Base-by-base conservation (phyloP, 208 protist species). In the Leishmania lainsoni region DNA sequence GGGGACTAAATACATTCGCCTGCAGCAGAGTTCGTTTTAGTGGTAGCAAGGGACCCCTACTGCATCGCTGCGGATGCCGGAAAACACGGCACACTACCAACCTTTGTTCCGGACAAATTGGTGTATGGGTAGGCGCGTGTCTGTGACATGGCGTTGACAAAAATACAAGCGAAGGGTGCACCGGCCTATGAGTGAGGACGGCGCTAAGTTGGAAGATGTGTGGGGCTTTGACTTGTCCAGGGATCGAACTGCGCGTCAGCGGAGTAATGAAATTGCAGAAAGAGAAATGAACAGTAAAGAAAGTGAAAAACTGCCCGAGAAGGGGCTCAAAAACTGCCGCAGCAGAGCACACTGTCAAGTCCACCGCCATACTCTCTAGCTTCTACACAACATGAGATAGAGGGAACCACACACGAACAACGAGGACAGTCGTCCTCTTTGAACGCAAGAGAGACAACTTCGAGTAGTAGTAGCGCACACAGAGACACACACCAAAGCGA, bases 281-380 rank as follows among this genome's bases (percentile, higher is more conserved):
- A 78, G 32, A 54, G 52, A 72, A n/a, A 72, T 49, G 73, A 83
- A 76, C 32, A 81, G 54, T 48, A 76, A 52, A 75, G 16, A 35
- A 82, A 78, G 20, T 54, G 10, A 82, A 72, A 39, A 69, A n/a
- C 32, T 6, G 35, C 45, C 74, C 56, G 14, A 73, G 8, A 73
- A 45, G 48, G 17, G 69, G 35, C 69, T 54, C 35, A 26, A 52
- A 48, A 51, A 73, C 45, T 54, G 45, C 20, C 12, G n/a, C 39
- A 73, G 17, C 17, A 48, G 26, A 45, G n/a, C 69, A 52, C 45
- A 52, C 42, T 52, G 45, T 52, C 61, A 68, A 39, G 61, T 42
- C 29, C 26, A 14, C 29, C 61, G 29, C 29, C 61, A 42, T 22
- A 51, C 66, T 9, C 39, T 72, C 39, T 49, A 49, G 66, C 66